Evolutionary conservation across 495 filamentous ascomycete species (phyloP).

Genomic region (Aspergillus sclerotioniger): DNA sequence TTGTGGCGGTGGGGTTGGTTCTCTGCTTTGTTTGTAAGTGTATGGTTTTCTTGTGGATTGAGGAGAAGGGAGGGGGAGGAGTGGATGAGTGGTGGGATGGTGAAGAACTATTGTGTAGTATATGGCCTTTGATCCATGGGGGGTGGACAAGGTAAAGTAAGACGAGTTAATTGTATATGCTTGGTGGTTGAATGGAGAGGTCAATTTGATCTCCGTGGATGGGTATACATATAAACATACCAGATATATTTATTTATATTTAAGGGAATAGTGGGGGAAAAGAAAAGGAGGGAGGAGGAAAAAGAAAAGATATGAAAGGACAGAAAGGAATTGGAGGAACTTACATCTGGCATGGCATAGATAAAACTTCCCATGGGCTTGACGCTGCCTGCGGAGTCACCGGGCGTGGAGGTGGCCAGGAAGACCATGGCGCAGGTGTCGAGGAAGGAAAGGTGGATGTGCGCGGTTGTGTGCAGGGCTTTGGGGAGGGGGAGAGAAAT

Average conservation of each 20-base stretch:
- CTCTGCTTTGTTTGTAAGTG: conserved; percentile 27
- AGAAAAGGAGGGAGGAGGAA: background rate
- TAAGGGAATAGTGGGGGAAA: no score
- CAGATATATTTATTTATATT: no score
- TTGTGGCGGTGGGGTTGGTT: conserved; percentile 33
- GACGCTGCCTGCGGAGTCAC: conserved; percentile 44
- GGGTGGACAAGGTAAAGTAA: no score
- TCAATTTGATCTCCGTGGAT: no score
- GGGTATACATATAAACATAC: no score
- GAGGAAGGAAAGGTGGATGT: conserved; percentile 71
- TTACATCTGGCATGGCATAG: conserved; percentile 86
- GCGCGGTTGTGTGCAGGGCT: conserved; percentile 72
- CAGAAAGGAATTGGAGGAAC: conserved; percentile 18
- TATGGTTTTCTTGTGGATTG: conserved; percentile 1
- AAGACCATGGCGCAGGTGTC: conserved; percentile 68
- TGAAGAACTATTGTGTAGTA: background rate
- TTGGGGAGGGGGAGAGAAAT: conserved; percentile 76
- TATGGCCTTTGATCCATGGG: no score
- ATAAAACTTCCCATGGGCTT: conserved; percentile 70
- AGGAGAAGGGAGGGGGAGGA: background rate
- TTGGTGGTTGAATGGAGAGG: no score
- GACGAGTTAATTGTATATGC: no score
- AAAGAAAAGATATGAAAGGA: background rate
- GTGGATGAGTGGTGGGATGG: background rate
- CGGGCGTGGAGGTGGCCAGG: conserved; percentile 67